Evolutionary conservation across 768 basidiomycete species (phyloP).

Genomic region (Podaxis sp.): DNA sequence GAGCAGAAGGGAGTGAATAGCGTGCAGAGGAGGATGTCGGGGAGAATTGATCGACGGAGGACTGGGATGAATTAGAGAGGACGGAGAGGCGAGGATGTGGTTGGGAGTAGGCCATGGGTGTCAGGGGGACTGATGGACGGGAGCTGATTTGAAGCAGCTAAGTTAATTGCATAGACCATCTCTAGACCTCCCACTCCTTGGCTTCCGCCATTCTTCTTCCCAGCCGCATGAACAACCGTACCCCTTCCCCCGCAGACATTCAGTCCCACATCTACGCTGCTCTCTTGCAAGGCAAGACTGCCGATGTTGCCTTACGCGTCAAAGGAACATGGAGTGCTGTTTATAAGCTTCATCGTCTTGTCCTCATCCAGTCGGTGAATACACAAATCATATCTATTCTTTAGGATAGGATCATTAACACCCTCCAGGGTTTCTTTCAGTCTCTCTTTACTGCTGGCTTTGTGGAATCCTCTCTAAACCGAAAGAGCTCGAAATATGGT

Average conservation of each 20-base stretch:
- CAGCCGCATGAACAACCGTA: constrained; percentile 35
- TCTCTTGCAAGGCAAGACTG: constrained; percentile 67
- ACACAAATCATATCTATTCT: not conserved
- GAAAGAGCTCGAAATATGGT: constrained; percentile 23
- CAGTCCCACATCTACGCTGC: constrained; percentile 77
- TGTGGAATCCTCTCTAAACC: constrained; percentile 49
- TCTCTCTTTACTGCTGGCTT: constrained; percentile 85
- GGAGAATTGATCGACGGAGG: constrained; percentile 48
- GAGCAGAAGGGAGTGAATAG: constrained; percentile 65
- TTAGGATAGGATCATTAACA: constrained; percentile 11
- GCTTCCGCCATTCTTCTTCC: constrained; percentile 12
- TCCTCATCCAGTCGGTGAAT: constrained; percentile 81
- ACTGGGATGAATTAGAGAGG: constrained; percentile 58
- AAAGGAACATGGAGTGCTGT: constrained; percentile 63
- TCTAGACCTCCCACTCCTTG: constrained; percentile 7
- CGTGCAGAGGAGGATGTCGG: constrained; percentile 63
- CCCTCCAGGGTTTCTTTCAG: constrained; percentile 75
- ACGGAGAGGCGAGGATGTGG: constrained; percentile 68
- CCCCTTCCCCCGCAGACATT: constrained; percentile 51
- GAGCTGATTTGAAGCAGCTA: not conserved
- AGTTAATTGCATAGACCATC: not conserved
- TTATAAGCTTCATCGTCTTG: constrained; percentile 80
- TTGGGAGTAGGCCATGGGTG: constrained; percentile 52
- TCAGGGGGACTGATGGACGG: constrained; percentile 1
- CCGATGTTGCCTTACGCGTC: constrained; percentile 76